Evolutionary conservation across 352 stramenopile genomes (phyloP).

Genomic region (Peronosclerospora sorghi): DNA sequence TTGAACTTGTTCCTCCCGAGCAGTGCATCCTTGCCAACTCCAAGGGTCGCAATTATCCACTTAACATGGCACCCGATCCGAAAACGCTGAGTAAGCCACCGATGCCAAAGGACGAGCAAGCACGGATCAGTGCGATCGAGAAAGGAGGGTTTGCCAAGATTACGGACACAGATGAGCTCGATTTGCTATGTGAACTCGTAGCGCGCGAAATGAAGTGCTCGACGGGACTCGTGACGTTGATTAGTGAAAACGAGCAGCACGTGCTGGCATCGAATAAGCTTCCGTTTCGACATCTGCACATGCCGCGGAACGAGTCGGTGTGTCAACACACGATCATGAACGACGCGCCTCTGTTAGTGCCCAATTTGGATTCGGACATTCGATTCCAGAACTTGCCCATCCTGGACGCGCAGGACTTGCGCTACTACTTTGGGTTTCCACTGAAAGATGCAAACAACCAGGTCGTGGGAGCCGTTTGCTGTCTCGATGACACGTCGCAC

Average conservation of each 20-base stretch:
- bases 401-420: conserved; percentile 18
- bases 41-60: conserved; percentile 28
- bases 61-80: conserved; percentile 17
- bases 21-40: conserved; percentile 25
- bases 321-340: conserved; percentile 65
- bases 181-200: conserved; percentile 47
- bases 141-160: conserved; percentile 28
- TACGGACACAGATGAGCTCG: conserved; percentile 40
- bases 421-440: conserved; percentile 35
- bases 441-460: conserved; percentile 31
- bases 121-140: conserved; percentile 29
- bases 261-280: conserved; percentile 28
- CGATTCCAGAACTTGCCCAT: conserved; percentile 42
- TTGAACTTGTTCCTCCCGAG: conserved; percentile 20
- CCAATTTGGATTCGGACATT: conserved; percentile 44
- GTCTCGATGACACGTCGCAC: conserved; percentile 31
- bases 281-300: conserved; percentile 23
- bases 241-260: conserved; percentile 36
- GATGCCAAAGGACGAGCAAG: conserved; percentile 27
- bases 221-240: conserved; percentile 41
- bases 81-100: conserved; percentile 16
- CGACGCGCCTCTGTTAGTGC: conserved; percentile 43
- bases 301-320: conserved; percentile 48
- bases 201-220: conserved; percentile 46
- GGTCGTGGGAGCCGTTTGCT: conserved; percentile 57